A percentile compares a stretch with the other conserved stretches of the same genome.
Evolutionary conservation across 1,139 yeast species (phyloP).

Genomic region (Tardiomyces digboiensis): DNA sequence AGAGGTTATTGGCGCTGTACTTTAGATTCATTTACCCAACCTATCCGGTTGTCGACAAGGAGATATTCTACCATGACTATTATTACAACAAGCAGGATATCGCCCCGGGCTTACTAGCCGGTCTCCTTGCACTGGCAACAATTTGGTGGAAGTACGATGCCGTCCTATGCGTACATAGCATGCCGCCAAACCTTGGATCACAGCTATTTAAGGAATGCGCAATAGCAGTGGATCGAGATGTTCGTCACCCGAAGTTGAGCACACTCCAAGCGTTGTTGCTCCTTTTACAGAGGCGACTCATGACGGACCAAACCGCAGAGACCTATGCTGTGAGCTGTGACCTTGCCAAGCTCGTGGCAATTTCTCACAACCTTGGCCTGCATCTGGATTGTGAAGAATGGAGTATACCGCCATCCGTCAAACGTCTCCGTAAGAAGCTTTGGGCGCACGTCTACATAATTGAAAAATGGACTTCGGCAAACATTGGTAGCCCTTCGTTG

Average conservation of each 20-base stretch:
- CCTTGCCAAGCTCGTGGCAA: constrained; percentile 23
- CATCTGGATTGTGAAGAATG: constrained; percentile 27
- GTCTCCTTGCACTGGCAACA: constrained; percentile 27
- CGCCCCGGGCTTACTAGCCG: constrained; percentile 25
- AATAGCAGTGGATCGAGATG: constrained; percentile 24
- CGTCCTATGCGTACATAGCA: constrained; percentile 23
- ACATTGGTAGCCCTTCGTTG: constrained; percentile 25
- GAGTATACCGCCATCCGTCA: constrained; percentile 23
- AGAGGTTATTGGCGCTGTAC: constrained; percentile 25
- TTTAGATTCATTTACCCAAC: constrained; percentile 28
- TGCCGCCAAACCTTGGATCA: constrained; percentile 22
- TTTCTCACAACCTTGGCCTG: constrained; percentile 26
- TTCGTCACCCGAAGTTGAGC: constrained; percentile 30
- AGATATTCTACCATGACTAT: constrained; percentile 24
- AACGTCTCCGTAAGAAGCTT: constrained; percentile 22
- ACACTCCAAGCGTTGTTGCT: constrained; percentile 35
- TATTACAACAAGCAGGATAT: constrained; percentile 20
- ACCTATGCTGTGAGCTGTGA: constrained; percentile 22
- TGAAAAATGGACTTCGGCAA: constrained; percentile 28
- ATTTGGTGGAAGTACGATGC: constrained; percentile 31
- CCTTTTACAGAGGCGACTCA: constrained; percentile 24
- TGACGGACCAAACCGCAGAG: constrained; percentile 26
- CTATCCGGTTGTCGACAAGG: constrained; percentile 28
- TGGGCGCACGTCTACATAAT: constrained; percentile 28
- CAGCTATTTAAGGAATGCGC: constrained; percentile 23